Evolutionary conservation across 192 early-diverging fungal species (phyloP).

Genomic region (Coemansia furcata): DNA sequence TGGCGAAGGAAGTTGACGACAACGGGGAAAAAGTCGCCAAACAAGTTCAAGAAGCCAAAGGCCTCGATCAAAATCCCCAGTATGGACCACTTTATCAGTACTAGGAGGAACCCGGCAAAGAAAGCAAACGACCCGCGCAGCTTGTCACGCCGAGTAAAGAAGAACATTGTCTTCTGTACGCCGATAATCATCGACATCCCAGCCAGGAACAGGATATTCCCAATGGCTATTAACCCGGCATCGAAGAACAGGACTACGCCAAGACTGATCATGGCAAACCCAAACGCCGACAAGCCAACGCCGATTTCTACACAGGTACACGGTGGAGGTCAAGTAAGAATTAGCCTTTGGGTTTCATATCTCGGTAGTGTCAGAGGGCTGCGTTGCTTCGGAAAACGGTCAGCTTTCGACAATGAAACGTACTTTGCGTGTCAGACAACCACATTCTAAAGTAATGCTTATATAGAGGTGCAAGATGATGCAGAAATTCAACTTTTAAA

Average conservation of each 20-base stretch:
- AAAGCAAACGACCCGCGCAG: slow-evolving; percentile 86
- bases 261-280: slow-evolving; percentile 85
- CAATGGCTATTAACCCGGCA: slow-evolving; percentile 90
- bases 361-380: not conserved
- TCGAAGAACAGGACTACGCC: slow-evolving; percentile 97
- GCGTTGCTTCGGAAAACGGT: not conserved
- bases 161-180: slow-evolving; percentile 72
- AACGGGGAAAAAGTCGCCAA: slow-evolving; percentile 98
- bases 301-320: slow-evolving; percentile 67
- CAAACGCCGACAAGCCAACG: slow-evolving; percentile 91
- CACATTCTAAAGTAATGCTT: slow-evolving; percentile 52
- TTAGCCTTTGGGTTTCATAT: not conserved
- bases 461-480: not conserved
- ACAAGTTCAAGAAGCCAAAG: slow-evolving; percentile 96
- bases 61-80: slow-evolving; percentile 85
- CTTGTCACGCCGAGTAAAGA: slow-evolving; percentile 83
- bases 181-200: slow-evolving; percentile 92
- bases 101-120: slow-evolving; percentile 82
- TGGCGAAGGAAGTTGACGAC: slow-evolving; percentile 83
- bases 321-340: not conserved
- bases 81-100: slow-evolving; percentile 87
- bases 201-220: slow-evolving; percentile 90
- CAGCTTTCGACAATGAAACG: slow-evolving; percentile 13
- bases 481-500: slow-evolving; percentile 3
- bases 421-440: slow-evolving; percentile 74